Conservation (phyloP, 1,139 yeast species). For the Debaryomyces coudertii region DNA sequence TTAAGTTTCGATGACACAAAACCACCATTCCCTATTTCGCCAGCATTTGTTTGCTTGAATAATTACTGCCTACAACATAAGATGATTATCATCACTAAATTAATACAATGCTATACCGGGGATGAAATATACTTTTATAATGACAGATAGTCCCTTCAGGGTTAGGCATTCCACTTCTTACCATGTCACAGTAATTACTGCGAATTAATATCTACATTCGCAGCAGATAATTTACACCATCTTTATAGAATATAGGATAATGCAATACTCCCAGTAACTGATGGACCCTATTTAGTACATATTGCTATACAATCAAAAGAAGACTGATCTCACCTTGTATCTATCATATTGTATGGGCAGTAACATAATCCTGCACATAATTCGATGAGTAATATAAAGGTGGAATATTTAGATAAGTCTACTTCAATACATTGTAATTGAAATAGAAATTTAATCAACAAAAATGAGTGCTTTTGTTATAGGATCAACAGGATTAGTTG, state of each 20-base stretch:
- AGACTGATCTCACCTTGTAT: too few species aligned
- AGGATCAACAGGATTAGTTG: constrained; percentile 69
- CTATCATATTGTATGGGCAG: too few species aligned
- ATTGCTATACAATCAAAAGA: too few species aligned
- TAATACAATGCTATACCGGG: too few species aligned
- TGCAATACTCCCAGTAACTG: too few species aligned
- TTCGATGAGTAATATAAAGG: neutral
- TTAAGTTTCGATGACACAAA: constrained; percentile 2
- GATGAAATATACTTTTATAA: too few species aligned
- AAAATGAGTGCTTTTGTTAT: constrained; percentile 38
- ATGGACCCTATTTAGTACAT: too few species aligned
- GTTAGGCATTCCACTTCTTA: neutral
- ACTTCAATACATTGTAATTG: neutral
- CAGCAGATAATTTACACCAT: too few species aligned
- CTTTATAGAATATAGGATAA: too few species aligned
- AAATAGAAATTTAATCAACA: constrained; percentile 3
- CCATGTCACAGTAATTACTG: neutral
- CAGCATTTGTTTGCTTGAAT: neutral
- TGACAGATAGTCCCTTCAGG: neutral
- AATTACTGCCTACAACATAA: too few species aligned
- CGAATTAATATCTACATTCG: neutral
- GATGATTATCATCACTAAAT: too few species aligned
- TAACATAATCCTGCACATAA: too few species aligned
- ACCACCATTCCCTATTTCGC: neutral
- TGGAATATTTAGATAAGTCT: neutral